phyloP scores from a whole-genome alignment of 1,284 basidiomycete genomes.

The Ustilago curta region DNA sequence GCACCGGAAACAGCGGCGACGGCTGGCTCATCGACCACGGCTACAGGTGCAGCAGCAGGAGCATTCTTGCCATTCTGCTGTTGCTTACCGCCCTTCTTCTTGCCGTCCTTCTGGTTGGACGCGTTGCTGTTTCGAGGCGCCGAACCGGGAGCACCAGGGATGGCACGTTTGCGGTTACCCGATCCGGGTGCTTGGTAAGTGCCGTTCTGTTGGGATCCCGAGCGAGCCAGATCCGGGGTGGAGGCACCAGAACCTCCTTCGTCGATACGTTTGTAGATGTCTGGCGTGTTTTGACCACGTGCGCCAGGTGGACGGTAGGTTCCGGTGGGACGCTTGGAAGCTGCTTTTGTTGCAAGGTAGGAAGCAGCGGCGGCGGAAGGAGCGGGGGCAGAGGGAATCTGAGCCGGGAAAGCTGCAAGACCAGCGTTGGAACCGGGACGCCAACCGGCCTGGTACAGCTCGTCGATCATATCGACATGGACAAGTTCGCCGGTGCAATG shows the following conservation, averaged over 20 bases:
- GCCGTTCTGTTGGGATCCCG: constrained; percentile 38
- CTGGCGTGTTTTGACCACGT: constrained; percentile 83
- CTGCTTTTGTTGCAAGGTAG: constrained; percentile 63
- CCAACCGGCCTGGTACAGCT: constrained; percentile 90
- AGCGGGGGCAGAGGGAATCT: constrained; percentile 79
- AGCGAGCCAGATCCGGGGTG: constrained; percentile 35
- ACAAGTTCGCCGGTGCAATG: constrained; percentile 88
- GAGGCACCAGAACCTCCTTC: constrained; percentile 73
- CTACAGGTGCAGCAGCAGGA: constrained; percentile 13
- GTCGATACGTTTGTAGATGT: constrained; percentile 88
- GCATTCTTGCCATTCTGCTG: constrained; percentile 48
- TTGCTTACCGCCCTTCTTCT: constrained; percentile 48
- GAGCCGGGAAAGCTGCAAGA: constrained; percentile 78
- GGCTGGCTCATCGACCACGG: constrained; percentile 13
- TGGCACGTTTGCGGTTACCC: constrained; percentile 44
- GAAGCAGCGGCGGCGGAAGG: constrained; percentile 75
- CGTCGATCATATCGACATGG: constrained; percentile 81
- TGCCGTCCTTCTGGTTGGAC: constrained; percentile 26
- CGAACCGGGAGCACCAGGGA: constrained; percentile 56
- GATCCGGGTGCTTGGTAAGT: constrained; percentile 53
- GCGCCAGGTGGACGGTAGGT: constrained; percentile 74
- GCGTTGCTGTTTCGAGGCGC: constrained; percentile 23
- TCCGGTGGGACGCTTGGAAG: constrained; percentile 68
- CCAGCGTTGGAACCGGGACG: constrained; percentile 78
- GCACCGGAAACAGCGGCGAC: constrained; percentile 29